Percentiles rank a stretch among this genome's conserved stretches.
Evolutionary conservation across 2,329 filamentous ascomycete species (phyloP).

Genomic region (Colletotrichum eleusines): DNA sequence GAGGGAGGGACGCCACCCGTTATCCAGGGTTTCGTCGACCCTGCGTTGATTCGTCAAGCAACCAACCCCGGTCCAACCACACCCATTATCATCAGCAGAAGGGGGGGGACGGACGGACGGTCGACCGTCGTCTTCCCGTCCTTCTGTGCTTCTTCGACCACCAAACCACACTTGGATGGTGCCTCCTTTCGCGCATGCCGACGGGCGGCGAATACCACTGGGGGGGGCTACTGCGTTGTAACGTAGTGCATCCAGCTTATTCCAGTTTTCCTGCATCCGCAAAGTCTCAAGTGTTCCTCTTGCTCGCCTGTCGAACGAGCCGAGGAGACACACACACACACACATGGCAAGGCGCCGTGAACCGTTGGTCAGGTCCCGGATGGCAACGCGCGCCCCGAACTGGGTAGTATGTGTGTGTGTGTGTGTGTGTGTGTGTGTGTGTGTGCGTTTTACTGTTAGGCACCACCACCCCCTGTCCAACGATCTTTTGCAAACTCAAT

Average conservation of each 20-base stretch:
- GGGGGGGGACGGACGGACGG: too few relatives aligned
- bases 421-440: too few relatives aligned
- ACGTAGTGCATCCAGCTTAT: neutral
- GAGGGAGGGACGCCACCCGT: slow-evolving; percentile 4
- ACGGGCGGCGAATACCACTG: neutral
- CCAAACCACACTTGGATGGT: slow-evolving; percentile 9
- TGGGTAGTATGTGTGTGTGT: neutral
- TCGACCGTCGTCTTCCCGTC: slow-evolving; percentile 8
- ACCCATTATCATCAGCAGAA: neutral
- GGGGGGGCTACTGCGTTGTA: neutral
- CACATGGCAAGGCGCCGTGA: neutral
- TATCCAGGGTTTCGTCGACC: too few relatives aligned
- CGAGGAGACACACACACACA: too few relatives aligned
- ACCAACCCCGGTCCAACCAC: slow-evolving; percentile 3
- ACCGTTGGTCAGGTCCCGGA: slow-evolving; percentile 8
- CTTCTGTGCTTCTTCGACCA: slow-evolving; percentile 21
- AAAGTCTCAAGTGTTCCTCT: neutral
- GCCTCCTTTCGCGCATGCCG: neutral
- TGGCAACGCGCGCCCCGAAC: neutral
- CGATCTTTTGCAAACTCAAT: neutral
- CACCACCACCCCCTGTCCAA: too few relatives aligned
- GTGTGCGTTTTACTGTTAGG: too few relatives aligned
- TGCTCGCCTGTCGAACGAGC: neutral
- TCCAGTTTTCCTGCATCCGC: neutral
- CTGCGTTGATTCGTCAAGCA: slow-evolving; percentile 1